Percentiles rank a stretch among this genome's conserved stretches.
These are phyloP conservation scores for Hypoxylon perforatum DNA, from an alignment of 495 filamentous ascomycete species.

Conservation along the genomic window DNA sequence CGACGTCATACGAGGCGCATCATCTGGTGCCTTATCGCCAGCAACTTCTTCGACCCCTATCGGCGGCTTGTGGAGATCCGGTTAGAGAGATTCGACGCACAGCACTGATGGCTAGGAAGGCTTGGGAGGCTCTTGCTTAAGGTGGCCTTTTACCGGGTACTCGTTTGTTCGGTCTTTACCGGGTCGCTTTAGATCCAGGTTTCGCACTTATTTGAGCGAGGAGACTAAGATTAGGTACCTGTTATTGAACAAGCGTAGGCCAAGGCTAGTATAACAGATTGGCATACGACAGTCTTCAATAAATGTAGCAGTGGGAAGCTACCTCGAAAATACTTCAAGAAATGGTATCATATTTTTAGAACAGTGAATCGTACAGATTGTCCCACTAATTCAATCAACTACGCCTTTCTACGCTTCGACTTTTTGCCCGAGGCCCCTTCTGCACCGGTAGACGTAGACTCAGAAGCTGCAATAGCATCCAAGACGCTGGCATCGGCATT, in stretches of 20 bases:
- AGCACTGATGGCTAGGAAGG: conserved; percentile 54
- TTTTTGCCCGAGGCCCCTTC: conserved; percentile 49
- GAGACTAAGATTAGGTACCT: too few species aligned
- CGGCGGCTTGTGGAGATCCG: conserved; percentile 55
- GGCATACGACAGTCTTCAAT: too few species aligned
- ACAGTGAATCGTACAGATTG: conserved; percentile 12
- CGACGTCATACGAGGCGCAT: conserved; percentile 53
- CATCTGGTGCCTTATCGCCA: conserved; percentile 48
- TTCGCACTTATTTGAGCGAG: too few species aligned
- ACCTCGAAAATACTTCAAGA: background rate
- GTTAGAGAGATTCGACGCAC: conserved; percentile 55
- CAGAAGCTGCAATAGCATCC: conserved; percentile 52
- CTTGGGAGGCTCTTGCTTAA: conserved; percentile 50
- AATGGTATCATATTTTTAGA: conserved; percentile 23
- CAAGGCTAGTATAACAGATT: too few species aligned
- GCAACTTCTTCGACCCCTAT: conserved; percentile 52
- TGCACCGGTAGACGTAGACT: conserved; percentile 41
- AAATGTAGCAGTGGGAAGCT: too few species aligned
- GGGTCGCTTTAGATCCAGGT: too few species aligned
- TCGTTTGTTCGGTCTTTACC: background rate
- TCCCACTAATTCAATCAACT: conserved; percentile 8
- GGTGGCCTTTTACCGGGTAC: background rate
- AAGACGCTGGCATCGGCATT: conserved; percentile 54
- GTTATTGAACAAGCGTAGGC: too few species aligned
- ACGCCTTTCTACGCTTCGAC: conserved; percentile 60